Percentiles rank a stretch among this genome's conserved stretches.
These are phyloP conservation scores for Diatrype stigma DNA, from an alignment of 2,329 filamentous ascomycete species.

Conservation along the genomic window DNA sequence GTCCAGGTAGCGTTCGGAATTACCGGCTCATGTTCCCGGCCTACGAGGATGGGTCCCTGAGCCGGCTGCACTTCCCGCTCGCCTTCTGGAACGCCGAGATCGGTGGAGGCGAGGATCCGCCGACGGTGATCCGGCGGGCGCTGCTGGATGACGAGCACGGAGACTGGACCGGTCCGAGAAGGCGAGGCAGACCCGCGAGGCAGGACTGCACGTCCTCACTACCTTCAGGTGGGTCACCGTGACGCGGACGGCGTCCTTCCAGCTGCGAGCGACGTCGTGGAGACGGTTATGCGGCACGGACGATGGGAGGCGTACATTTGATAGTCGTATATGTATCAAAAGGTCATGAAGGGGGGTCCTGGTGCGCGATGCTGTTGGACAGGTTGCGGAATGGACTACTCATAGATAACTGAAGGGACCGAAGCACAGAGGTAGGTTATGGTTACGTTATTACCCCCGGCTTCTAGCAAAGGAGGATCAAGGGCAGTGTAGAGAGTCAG, in stretches of 20 bases:
- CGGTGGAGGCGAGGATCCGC: neutral
- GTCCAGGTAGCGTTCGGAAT: neutral
- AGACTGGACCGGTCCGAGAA: neutral
- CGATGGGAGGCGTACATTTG: conserved; percentile 6
- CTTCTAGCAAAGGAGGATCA: no score
- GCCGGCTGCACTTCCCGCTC: neutral
- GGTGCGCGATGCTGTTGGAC: neutral
- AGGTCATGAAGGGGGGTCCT: neutral
- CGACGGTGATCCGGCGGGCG: neutral
- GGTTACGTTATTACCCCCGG: no score
- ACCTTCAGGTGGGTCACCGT: conserved; percentile 8
- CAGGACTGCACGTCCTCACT: conserved; percentile 5
- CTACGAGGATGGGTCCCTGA: neutral
- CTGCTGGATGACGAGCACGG: conserved; percentile 1
- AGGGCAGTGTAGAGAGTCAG: no score
- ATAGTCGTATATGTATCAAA: conserved; percentile 5
- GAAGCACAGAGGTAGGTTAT: no score
- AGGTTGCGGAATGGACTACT: neutral
- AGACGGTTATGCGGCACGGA: conserved; percentile 1
- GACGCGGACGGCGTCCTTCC: conserved; percentile 7
- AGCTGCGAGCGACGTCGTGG: conserved; percentile 8
- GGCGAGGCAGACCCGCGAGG: neutral
- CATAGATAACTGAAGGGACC: no score
- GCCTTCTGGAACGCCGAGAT: conserved; percentile 1
- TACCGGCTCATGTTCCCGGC: neutral